Evolutionary conservation across 345 rosid species (phyloP).

Genomic region (Rhizophora mangle): DNA sequence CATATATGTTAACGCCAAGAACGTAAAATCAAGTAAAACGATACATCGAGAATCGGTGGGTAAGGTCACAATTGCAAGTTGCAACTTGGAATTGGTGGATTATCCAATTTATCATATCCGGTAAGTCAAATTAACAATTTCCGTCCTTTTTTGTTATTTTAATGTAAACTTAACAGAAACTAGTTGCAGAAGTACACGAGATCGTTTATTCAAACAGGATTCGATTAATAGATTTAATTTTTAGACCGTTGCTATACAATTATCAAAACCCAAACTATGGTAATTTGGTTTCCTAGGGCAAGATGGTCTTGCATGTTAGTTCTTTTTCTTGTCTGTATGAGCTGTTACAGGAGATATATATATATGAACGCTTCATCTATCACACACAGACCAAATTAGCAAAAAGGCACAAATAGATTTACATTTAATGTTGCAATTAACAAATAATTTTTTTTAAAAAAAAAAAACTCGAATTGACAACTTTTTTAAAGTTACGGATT

Average conservation of each 20-base stretch:
- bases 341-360: too few relatives aligned
- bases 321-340: too few relatives aligned
- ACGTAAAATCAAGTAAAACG: slow-evolving; percentile 21
- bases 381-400: too few relatives aligned
- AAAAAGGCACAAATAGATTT: too few relatives aligned
- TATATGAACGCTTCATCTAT: too few relatives aligned
- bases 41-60: slow-evolving; percentile 24
- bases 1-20: slow-evolving; percentile 28
- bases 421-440: too few relatives aligned
- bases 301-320: too few relatives aligned
- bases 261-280: not conserved
- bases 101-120: not conserved
- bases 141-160: not conserved
- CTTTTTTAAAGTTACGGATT: too few relatives aligned
- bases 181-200: slow-evolving; percentile 2
- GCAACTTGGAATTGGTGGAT: slow-evolving; percentile 25
- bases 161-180: slow-evolving; percentile 6
- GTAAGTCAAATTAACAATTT: not conserved
- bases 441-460: too few relatives aligned
- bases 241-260: not conserved
- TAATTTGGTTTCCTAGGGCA: not conserved
- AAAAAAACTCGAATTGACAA: too few relatives aligned
- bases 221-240: slow-evolving; percentile 8
- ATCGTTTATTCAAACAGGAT: slow-evolving; percentile 1
- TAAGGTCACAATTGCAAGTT: slow-evolving; percentile 14